A percentile compares a stretch with the other conserved stretches of the same genome.
Evolutionary conservation across 2,329 filamentous ascomycete species (phyloP).

Genomic region (Acrocalymma vagum): DNA sequence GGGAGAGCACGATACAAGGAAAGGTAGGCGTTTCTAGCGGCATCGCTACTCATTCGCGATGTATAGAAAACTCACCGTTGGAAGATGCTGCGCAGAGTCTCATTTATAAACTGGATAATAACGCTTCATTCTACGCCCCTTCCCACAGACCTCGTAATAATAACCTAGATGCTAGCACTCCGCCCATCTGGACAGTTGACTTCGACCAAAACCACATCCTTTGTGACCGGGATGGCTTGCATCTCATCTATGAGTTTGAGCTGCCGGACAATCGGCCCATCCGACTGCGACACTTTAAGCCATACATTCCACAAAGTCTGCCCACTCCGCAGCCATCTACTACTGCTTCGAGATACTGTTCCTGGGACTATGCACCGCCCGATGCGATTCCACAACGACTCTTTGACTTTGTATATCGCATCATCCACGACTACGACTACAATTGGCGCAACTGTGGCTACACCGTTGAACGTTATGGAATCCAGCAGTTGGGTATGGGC

Average conservation of each 20-base stretch:
- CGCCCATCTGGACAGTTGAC: conserved; percentile 15
- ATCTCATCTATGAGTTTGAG: conserved; percentile 4
- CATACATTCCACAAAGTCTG: conserved; percentile 3
- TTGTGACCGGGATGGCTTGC: conserved; percentile 7
- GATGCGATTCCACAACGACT: conserved; percentile 7
- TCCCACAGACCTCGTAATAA: too few species aligned
- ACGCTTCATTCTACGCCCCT: too few species aligned
- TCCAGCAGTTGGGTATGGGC: conserved; percentile 7
- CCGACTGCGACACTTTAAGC: not conserved
- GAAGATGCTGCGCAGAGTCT: too few species aligned
- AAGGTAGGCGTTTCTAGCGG: too few species aligned
- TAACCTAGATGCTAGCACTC: too few species aligned
- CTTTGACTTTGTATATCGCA: conserved; percentile 10
- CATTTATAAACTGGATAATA: too few species aligned
- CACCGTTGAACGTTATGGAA: conserved; percentile 1
- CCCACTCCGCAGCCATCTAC: not conserved
- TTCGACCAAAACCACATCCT: conserved; percentile 12
- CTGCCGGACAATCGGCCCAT: not conserved
- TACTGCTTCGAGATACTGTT: too few species aligned
- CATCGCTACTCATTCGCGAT: too few species aligned
- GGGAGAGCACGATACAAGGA: too few species aligned
- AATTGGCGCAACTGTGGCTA: conserved; percentile 4
- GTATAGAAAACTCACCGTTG: too few species aligned
- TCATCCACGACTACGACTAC: conserved; percentile 10
- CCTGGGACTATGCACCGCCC: not conserved